These are phyloP conservation scores for Bryoerythrophyllum caledonicum DNA, from an alignment of 225 moss, liverwort and hornwort genomes.

Conservation along the genomic window DNA sequence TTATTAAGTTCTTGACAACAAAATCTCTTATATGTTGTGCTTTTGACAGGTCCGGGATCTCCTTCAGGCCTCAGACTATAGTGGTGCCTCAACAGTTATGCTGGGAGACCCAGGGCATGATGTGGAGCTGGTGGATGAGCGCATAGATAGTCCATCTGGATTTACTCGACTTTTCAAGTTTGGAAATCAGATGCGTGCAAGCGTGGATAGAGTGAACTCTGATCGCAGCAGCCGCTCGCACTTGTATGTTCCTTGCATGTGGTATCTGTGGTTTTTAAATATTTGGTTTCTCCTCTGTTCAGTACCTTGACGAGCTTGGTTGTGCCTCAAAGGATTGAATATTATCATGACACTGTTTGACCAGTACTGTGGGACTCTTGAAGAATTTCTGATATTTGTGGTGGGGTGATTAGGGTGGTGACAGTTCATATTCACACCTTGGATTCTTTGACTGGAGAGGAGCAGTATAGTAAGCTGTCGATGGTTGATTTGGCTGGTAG, in stretches of 20 bases:
- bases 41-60: conserved; percentile 43
- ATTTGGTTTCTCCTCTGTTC: background rate
- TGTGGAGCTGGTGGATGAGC: conserved; percentile 63
- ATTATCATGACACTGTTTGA: background rate
- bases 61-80: conserved; percentile 27
- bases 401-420: conserved; percentile 43
- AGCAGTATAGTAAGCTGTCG: conserved; percentile 72
- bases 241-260: conserved; percentile 33
- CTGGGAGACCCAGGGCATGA: conserved; percentile 58
- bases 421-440: conserved; percentile 68
- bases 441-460: conserved; percentile 63
- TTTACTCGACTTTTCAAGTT: conserved; percentile 60
- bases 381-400: conserved; percentile 15
- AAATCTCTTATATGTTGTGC: background rate
- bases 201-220: conserved; percentile 37
- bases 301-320: background rate
- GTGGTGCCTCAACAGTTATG: conserved; percentile 47
- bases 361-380: background rate
- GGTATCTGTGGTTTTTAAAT: background rate
- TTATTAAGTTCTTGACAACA: background rate
- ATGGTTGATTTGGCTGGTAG: conserved; percentile 79
- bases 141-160: conserved; percentile 59
- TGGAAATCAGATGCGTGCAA: conserved; percentile 61
- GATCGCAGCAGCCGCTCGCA: conserved; percentile 58
- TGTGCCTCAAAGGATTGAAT: background rate